Base-by-base conservation (phyloP, 2,329 filamentous ascomycete species). In the Samsoniella hepiali region DNA sequence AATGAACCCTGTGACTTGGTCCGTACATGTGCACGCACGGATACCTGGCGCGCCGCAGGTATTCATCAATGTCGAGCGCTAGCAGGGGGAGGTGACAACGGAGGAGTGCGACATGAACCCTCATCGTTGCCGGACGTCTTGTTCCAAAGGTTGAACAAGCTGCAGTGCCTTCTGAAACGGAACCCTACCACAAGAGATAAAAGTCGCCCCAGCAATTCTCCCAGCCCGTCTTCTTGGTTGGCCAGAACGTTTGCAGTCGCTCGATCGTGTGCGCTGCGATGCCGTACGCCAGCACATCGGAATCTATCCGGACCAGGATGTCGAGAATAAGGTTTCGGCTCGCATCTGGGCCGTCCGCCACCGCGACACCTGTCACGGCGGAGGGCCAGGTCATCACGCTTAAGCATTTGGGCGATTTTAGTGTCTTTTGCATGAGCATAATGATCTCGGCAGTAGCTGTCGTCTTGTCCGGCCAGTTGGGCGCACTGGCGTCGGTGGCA, bases 181-280 rank as follows among this genome's bases (percentile, higher is more conserved):
- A 11, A 3, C 29, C 5, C 11, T 55, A 62, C 42, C 53, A 62
- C 8, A 57, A 36, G 3, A 62, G 60, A 13, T 62, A 62, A n/a
- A 62, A 62, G 31, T 56, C 42, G 42, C 29, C 38, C 60, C 60
- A 62, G 36, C 60, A 62, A n/a, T 62, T 34, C 9, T 62, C 60
- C 60, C 60, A 62, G 42, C 53, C 53, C 13, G 53, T 56, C 36
- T 57, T 56, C 27, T 50, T 50, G 6, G 51, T 40, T 3, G 17
- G 22, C 60, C 60, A 62, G 17, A 62, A 62, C 0, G 53, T 22
- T 17, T 56, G 32, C 1, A 62, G 42, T 27, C 31, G 38, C 17
- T 49, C 51, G 10, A 40, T 57, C 11, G 53, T 45, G 7, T 45
- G 51, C 45, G 60, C 60, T 15, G 60, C 60, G 10, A 62, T 62